Percentiles rank a stretch among this genome's conserved stretches.
Evolutionary conservation across 345 rosid species (phyloP).

Genomic region (Cardamine occulta): DNA sequence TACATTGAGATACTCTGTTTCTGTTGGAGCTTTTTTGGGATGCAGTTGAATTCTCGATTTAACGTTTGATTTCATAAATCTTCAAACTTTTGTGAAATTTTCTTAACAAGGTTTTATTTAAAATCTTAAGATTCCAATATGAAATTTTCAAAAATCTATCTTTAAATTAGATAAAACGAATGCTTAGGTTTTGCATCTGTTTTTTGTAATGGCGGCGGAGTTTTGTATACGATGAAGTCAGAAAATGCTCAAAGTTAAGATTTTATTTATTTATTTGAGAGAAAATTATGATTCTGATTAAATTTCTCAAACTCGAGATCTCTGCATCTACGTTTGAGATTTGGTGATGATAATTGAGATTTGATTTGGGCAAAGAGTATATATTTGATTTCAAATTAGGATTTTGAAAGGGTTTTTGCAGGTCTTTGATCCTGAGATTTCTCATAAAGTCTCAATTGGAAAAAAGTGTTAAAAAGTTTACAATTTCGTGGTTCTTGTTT

Average conservation of each 20-base stretch:
- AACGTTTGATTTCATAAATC: slow-evolving; percentile 29
- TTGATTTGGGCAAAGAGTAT: background rate
- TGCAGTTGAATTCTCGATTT: background rate
- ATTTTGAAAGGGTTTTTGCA: background rate
- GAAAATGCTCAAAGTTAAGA: background rate
- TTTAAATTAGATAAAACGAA: background rate
- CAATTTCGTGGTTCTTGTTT: slow-evolving; percentile 8
- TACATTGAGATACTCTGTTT: slow-evolving; percentile 25
- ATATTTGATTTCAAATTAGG: background rate
- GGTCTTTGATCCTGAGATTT: slow-evolving; percentile 4
- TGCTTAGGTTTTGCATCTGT: slow-evolving; percentile 6
- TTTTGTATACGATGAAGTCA: slow-evolving; percentile 25
- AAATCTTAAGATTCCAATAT: background rate
- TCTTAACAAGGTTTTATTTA: slow-evolving; percentile 1
- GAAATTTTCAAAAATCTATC: background rate
- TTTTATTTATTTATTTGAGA: background rate
- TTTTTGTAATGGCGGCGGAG: slow-evolving; percentile 38
- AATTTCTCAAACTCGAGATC: slow-evolving; percentile 23
- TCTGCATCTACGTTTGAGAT: slow-evolving; percentile 6
- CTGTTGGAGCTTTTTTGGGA: background rate
- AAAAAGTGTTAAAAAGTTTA: background rate
- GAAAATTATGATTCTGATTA: background rate
- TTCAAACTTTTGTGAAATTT: slow-evolving; percentile 18
- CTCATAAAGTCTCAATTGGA: background rate
- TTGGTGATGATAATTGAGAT: slow-evolving; percentile 16